phyloP scores from a whole-genome alignment of 2,329 filamentous ascomycete species.

The Botrytis cinerea region DNA sequence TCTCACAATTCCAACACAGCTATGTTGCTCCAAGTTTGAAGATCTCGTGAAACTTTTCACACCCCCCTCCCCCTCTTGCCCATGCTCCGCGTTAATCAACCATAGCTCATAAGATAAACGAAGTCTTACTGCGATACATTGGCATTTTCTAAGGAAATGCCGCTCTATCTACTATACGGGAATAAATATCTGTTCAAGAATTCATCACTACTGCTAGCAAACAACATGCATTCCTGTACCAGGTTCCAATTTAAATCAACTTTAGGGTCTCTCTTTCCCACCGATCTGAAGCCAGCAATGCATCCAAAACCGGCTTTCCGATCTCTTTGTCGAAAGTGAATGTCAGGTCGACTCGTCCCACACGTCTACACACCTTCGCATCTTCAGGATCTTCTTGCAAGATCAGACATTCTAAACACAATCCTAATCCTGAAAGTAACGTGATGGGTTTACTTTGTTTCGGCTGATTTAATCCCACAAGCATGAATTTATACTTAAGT shows the following conservation, averaged over 20 bases:
- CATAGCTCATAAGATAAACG: not conserved
- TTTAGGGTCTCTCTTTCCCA: not conserved
- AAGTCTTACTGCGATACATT: not conserved
- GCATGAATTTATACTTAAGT: not conserved
- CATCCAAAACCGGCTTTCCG: not conserved
- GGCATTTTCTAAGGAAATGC: not conserved
- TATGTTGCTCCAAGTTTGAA: not conserved
- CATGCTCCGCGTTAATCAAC: not conserved
- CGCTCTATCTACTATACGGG: fast-evolving
- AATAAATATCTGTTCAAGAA: not conserved
- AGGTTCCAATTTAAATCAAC: not conserved
- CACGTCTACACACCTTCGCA: not conserved
- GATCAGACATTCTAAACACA: not conserved
- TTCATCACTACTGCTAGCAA: not conserved
- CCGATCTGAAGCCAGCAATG: not conserved
- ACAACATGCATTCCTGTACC: not conserved
- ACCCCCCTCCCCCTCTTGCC: not conserved
- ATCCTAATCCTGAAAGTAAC: too few relatives aligned
- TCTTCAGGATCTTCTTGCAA: not conserved
- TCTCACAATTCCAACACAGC: not conserved
- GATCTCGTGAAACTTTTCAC: not conserved
- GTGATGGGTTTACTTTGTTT: too few relatives aligned
- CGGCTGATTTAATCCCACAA: not conserved
- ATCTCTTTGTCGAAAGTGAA: not conserved
- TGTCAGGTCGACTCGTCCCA: fast-evolving